Conservation (phyloP, 371 early-diverging fungal genomes). For the Rhizopus delemar region DNA sequence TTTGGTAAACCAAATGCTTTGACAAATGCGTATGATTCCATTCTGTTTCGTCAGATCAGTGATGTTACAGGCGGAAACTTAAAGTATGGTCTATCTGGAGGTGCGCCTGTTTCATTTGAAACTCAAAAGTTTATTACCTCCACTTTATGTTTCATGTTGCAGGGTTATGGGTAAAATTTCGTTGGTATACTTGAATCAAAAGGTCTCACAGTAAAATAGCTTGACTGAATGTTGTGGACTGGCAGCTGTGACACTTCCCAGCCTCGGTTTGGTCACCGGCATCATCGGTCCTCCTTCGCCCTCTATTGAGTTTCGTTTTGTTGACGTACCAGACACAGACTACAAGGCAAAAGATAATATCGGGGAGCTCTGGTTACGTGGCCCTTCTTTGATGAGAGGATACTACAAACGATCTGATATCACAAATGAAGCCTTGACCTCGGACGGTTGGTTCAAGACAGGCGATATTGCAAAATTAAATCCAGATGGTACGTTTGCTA, state of each 20-base stretch:
- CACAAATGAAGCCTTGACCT: conserved; percentile 76
- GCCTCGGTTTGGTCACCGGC: conserved; percentile 49
- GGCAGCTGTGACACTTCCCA: conserved; percentile 52
- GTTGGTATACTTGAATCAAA: background rate
- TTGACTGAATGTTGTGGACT: conserved; percentile 59
- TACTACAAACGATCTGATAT: conserved; percentile 81
- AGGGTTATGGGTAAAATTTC: conserved; percentile 69
- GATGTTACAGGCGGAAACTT: conserved; percentile 88
- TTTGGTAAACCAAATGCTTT: conserved; percentile 62
- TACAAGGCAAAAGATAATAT: conserved; percentile 70
- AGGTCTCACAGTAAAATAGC: conserved; percentile 23
- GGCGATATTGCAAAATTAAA: conserved; percentile 91
- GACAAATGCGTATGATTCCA: conserved; percentile 69
- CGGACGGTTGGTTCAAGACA: conserved; percentile 94
- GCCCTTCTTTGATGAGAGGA: conserved; percentile 87
- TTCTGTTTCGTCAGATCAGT: conserved; percentile 80
- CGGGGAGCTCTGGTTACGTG: conserved; percentile 90
- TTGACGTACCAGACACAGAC: conserved; percentile 77
- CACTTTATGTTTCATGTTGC: conserved; percentile 74
- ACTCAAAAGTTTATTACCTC: conserved; percentile 82
- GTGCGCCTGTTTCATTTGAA: conserved; percentile 87
- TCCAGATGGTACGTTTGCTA: conserved; percentile 62
- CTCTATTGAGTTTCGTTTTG: conserved; percentile 79
- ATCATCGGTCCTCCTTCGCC: conserved; percentile 77
- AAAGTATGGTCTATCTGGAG: conserved; percentile 83